Conservation (phyloP, 495 filamentous ascomycete species). For the Friedmanniomyces endolithicus region DNA sequence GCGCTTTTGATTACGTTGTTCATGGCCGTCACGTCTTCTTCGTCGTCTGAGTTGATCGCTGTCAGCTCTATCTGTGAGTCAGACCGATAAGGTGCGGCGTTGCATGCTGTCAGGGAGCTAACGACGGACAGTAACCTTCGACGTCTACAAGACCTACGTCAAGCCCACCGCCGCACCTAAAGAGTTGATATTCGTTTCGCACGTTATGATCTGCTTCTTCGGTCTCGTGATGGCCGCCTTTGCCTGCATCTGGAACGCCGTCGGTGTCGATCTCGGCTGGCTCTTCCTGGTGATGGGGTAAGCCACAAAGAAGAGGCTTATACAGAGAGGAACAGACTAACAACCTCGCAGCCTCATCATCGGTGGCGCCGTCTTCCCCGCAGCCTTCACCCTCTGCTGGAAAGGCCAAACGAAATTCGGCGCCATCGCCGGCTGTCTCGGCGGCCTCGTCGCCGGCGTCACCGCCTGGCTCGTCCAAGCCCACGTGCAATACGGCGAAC, state of each 20-base stretch:
- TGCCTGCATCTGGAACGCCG: slow-evolving; percentile 27
- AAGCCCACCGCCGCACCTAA: slow-evolving; percentile 18
- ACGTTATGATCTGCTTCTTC: slow-evolving; percentile 24
- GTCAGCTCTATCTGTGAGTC: slow-evolving; percentile 10
- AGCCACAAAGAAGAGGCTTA: neutral
- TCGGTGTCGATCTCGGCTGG: slow-evolving; percentile 23
- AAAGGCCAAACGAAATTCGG: slow-evolving; percentile 15
- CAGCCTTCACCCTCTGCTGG: slow-evolving; percentile 24
- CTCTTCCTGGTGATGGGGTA: slow-evolving; percentile 17
- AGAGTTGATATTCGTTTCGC: slow-evolving; percentile 21
- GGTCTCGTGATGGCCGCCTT: slow-evolving; percentile 34
- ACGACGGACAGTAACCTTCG: slow-evolving; percentile 13
- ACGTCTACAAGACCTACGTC: slow-evolving; percentile 25
- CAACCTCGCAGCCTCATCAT: slow-evolving; percentile 17
- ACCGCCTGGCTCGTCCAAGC: slow-evolving; percentile 23
- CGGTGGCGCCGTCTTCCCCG: slow-evolving; percentile 24
- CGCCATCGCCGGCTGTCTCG: slow-evolving; percentile 19
- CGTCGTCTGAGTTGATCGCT: slow-evolving; percentile 23
- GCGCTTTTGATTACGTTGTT: slow-evolving; percentile 23
- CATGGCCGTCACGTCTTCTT: slow-evolving; percentile 24
- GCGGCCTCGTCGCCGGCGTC: slow-evolving; percentile 20
- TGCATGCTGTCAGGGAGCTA: neutral
- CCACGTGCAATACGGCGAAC: slow-evolving; percentile 18
- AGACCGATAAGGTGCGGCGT: neutral
- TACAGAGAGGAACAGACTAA: neutral